Base-by-base conservation (phyloP, 495 filamentous ascomycete genomes). In the Neurospora sublineolata region DNA sequence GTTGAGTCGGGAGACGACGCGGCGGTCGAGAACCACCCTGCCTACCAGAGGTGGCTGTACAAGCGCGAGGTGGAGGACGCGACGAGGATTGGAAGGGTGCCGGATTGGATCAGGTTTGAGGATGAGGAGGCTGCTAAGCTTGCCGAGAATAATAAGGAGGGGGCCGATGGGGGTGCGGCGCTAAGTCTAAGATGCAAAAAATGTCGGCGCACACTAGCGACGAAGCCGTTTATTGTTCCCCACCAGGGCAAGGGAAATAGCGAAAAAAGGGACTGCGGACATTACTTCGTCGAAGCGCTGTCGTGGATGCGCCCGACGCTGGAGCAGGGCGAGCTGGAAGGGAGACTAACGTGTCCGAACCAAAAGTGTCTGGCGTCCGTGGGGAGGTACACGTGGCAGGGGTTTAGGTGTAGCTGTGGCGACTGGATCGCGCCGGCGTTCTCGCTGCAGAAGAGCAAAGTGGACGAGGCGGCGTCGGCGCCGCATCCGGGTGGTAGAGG, bases 381-480 rank as follows among this genome's bases (percentile, higher is more conserved):
- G 30, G 95, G 96, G 52, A 90, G 94, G 73, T 97, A 97, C 76
- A 91, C 94, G 37, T 99, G 96, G 94, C 92, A 96, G 77, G 95
- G 96, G 70, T 88, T 97, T 83, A 90, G 88, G 80, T 99, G 95
- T 82, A 97, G 90, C 74, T 98, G 95, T 80, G 89, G 90, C 42
- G 87, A 91, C 39, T 97, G 96, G 94, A 85, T 97, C 11, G 89
- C 93, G 23, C 96, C 96, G n/a, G 94, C 91, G 10, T 93, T 97
- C 76, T 93, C 89, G 72, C 82, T 97, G 71, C 89, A 92, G 41
- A 91, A 89, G 79, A 89, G 91, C 68, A 88, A 90, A 73, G 88
- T 97, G 18, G 96, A 98, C 80, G 90, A 92, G 79, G 82, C 90
- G n/a, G 71, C 70, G 52, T 69, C 73, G 2, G 60, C 33, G 42